Evolutionary conservation across 257 asterid species (phyloP).

Genomic region (Nicotiana knightiana): DNA sequence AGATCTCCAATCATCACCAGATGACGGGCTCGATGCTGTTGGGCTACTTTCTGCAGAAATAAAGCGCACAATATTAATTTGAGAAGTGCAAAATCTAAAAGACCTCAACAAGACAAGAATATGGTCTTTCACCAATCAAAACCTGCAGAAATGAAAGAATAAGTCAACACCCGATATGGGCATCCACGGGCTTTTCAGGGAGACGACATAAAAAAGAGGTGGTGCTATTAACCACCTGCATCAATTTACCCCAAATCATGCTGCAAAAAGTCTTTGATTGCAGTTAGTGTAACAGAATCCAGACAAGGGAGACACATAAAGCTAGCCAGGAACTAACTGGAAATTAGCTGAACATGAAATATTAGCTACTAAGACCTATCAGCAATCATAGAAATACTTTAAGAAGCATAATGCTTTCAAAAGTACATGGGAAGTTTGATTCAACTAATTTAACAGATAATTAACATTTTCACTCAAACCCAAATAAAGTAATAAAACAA

Average conservation of each 20-base stretch:
- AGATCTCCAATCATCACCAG: conserved; percentile 92
- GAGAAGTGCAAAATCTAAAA: neutral
- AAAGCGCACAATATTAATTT: neutral
- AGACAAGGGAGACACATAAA: neutral
- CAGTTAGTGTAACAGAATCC: neutral
- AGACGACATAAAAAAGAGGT: neutral
- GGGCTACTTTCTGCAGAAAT: conserved; percentile 72
- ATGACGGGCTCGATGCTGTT: conserved; percentile 50
- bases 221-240: neutral
- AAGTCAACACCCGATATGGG: neutral
- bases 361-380: neutral
- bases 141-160: neutral
- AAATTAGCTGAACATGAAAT: neutral
- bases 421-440: neutral
- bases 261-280: neutral
- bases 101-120: conserved; percentile 1
- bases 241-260: neutral
- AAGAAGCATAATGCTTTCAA: neutral
- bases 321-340: neutral
- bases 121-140: neutral
- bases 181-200: neutral
- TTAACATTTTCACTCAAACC: neutral
- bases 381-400: neutral
- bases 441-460: neutral
- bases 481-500: neutral